These are phyloP conservation scores for Gossypium bickii DNA, from an alignment of 345 rosid genomes.

Conservation along the genomic window DNA sequence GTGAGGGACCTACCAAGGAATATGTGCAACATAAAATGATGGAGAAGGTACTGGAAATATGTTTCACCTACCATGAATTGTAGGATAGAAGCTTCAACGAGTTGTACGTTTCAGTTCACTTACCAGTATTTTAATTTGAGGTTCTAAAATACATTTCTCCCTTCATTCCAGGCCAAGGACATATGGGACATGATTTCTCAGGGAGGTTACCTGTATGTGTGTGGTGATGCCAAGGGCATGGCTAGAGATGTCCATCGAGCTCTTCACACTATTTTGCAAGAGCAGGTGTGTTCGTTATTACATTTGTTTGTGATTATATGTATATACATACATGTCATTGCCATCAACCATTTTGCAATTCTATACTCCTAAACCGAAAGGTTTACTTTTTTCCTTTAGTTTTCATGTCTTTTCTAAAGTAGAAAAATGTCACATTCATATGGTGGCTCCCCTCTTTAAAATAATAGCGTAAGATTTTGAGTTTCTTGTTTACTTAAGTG, in stretches of 20 bases:
- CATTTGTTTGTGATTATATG: background rate
- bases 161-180: slow-evolving; percentile 53
- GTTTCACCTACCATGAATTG: slow-evolving; percentile 12
- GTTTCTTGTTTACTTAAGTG: background rate
- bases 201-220: slow-evolving; percentile 69
- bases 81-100: background rate
- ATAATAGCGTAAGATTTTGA: background rate
- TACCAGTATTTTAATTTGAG: background rate
- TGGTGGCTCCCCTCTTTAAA: background rate
- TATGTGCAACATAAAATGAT: slow-evolving; percentile 94
- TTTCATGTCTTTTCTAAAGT: background rate
- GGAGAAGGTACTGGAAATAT: slow-evolving; percentile 49
- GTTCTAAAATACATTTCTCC: background rate
- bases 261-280: slow-evolving; percentile 61
- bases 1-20: slow-evolving; percentile 91
- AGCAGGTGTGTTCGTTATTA: slow-evolving; percentile 42
- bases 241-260: slow-evolving; percentile 78
- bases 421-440: background rate
- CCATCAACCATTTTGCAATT: background rate
- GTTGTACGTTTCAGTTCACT: background rate
- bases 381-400: background rate
- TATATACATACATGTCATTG: background rate
- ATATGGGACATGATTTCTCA: slow-evolving; percentile 77
- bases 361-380: background rate
- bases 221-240: slow-evolving; percentile 95